These are phyloP conservation scores for Spinellus fusiger DNA, from an alignment of 192 early-diverging fungal genomes.

Conservation along the genomic window DNA sequence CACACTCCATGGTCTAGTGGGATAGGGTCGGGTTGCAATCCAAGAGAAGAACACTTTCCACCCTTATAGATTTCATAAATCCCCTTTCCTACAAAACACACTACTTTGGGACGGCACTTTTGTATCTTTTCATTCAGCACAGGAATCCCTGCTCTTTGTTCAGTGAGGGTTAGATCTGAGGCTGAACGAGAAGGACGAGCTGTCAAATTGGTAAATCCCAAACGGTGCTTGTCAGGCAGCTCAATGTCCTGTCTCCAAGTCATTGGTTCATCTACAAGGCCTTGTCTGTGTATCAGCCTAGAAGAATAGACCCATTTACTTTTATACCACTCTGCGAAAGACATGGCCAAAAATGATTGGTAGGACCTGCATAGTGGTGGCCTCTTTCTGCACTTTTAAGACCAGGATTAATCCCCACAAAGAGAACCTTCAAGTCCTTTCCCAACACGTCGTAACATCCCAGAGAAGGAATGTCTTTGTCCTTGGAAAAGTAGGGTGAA, in stretches of 20 bases:
- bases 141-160: slow-evolving; percentile 58
- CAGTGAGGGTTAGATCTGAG: slow-evolving; percentile 48
- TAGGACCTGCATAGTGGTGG: slow-evolving; percentile 65
- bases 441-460: slow-evolving; percentile 32
- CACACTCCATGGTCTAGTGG: slow-evolving; percentile 13
- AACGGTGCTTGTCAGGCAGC: slow-evolving; percentile 41
- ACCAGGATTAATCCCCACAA: slow-evolving; percentile 73
- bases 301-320: neutral
- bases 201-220: slow-evolving; percentile 64
- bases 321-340: slow-evolving; percentile 49
- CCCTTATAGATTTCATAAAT: slow-evolving; percentile 58
- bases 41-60: slow-evolving; percentile 15
- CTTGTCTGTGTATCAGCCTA: slow-evolving; percentile 1
- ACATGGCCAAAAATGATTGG: slow-evolving; percentile 72
- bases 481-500: slow-evolving; percentile 13
- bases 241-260: slow-evolving; percentile 45
- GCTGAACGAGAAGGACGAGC: slow-evolving; percentile 52
- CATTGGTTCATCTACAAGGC: slow-evolving; percentile 43
- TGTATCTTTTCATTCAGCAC: slow-evolving; percentile 55
- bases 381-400: slow-evolving; percentile 47
- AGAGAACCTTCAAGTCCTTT: slow-evolving; percentile 53
- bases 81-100: slow-evolving; percentile 67
- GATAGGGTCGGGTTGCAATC: slow-evolving; percentile 38
- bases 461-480: slow-evolving; percentile 10
- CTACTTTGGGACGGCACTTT: slow-evolving; percentile 48